Conservation (phyloP, 1,284 basidiomycete genomes). For the Athelia psychrophila region DNA sequence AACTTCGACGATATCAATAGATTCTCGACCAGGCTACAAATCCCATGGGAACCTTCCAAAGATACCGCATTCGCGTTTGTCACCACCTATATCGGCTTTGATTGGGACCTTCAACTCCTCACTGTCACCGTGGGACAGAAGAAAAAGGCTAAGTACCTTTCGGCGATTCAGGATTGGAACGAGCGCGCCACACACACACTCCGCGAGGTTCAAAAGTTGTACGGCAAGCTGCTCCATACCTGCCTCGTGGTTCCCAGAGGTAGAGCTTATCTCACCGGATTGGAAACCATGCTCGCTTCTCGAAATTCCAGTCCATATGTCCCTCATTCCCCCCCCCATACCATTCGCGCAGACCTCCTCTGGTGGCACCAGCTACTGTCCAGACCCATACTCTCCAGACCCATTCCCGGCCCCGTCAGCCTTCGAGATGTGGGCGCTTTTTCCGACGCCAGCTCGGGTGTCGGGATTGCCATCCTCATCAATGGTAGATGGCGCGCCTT, state of each 20-base stretch:
- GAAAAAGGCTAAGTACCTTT: slow-evolving; percentile 9
- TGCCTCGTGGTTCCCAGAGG: slow-evolving; percentile 24
- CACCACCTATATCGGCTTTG: slow-evolving; percentile 28
- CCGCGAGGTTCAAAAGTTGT: slow-evolving; percentile 23
- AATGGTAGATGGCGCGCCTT: slow-evolving; percentile 5
- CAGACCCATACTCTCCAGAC: slow-evolving; percentile 6
- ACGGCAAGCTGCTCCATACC: slow-evolving; percentile 32
- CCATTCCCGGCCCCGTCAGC: slow-evolving; percentile 23
- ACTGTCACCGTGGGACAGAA: slow-evolving; percentile 4
- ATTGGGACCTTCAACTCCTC: slow-evolving; percentile 23
- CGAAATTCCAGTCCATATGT: slow-evolving; percentile 22
- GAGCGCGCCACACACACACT: slow-evolving; percentile 13
- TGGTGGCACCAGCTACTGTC: slow-evolving; percentile 34
- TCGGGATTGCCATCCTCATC: slow-evolving; percentile 10
- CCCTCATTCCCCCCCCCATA: slow-evolving; percentile 18
- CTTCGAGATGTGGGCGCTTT: slow-evolving; percentile 19
- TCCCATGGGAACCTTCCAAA: slow-evolving; percentile 30
- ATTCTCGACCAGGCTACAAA: slow-evolving; percentile 22
- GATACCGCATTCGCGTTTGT: slow-evolving; percentile 20
- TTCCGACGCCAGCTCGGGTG: slow-evolving; percentile 13
- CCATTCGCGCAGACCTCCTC: slow-evolving; percentile 21
- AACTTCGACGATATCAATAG: slow-evolving; percentile 22
- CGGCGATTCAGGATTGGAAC: slow-evolving; percentile 18
- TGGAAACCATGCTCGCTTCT: slow-evolving; percentile 23
- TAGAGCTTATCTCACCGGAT: slow-evolving; percentile 26